phyloP scores from a whole-genome alignment of 139 green algal genomes.

The Cymbomonas tetramitiformis region DNA sequence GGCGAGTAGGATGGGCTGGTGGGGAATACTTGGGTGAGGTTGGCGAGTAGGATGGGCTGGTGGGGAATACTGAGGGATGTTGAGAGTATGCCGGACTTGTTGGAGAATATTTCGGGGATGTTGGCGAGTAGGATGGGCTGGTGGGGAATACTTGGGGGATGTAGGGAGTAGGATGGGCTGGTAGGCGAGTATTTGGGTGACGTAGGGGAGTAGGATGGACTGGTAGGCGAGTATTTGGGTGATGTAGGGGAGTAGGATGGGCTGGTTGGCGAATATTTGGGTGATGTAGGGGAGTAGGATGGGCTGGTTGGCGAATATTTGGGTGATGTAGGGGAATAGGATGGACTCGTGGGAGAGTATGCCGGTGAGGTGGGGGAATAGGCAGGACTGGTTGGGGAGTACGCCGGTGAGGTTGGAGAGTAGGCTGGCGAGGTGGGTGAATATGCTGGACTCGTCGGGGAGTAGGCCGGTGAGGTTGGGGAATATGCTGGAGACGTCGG shows the following conservation, averaged over 20 bases:
- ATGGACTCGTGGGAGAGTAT: conserved; percentile 54
- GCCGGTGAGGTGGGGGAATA: conserved; percentile 42
- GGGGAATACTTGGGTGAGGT: conserved; percentile 31
- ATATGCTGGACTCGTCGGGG: conserved; percentile 26
- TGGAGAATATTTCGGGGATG: conserved; percentile 41
- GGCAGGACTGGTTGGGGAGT: conserved; percentile 34
- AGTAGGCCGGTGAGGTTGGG: conserved; percentile 26
- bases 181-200: too few species aligned
- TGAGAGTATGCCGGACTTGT: conserved; percentile 43
- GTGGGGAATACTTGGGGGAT: too few species aligned
- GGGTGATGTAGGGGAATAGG: conserved; percentile 28
- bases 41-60: conserved; percentile 21
- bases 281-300: too few species aligned
- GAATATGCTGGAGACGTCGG: conserved; percentile 33
- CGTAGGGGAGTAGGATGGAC: too few species aligned
- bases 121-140: conserved; percentile 43
- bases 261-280: too few species aligned
- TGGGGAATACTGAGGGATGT: conserved; percentile 22
- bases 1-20: not conserved
- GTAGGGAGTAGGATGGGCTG: too few species aligned
- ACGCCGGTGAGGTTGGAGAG: not conserved
- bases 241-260: too few species aligned
- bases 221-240: too few species aligned
- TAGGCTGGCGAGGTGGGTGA: conserved; percentile 6
- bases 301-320: conserved; percentile 36